Conservation (phyloP, 2,329 filamentous ascomycete genomes). For the Botryotinia narcissicola region DNA sequence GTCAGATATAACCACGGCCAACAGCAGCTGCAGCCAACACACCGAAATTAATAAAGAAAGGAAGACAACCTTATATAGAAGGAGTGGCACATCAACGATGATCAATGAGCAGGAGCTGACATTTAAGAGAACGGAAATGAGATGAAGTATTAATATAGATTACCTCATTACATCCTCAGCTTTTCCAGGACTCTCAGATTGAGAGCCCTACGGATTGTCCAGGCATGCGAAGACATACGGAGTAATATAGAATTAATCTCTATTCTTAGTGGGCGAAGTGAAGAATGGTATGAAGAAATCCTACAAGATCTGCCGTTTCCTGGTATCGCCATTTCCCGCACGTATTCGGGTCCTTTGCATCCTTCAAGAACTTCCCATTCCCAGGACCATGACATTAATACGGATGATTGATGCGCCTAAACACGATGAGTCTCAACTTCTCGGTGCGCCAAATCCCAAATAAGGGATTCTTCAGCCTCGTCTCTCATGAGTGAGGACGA, state of each 20-base stretch:
- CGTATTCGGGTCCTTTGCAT: slow-evolving; percentile 2
- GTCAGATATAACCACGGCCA: background rate
- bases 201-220: background rate
- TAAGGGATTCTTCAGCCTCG: background rate
- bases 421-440: background rate
- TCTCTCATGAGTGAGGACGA: background rate
- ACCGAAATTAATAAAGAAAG: background rate
- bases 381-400: background rate
- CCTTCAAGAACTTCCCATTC: background rate
- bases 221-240: background rate
- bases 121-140: background rate
- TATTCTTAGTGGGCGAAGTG: background rate
- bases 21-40: background rate
- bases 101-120: background rate
- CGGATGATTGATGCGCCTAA: background rate
- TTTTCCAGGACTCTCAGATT: background rate
- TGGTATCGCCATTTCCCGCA: background rate
- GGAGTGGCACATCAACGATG: background rate
- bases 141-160: background rate
- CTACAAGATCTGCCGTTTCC: background rate
- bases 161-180: background rate
- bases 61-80: background rate
- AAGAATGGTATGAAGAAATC: background rate
- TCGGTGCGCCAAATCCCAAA: background rate
- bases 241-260: background rate